Base-by-base conservation (phyloP, 2,329 filamentous ascomycete genomes). In the Ceratocystis smalleyi region DNA sequence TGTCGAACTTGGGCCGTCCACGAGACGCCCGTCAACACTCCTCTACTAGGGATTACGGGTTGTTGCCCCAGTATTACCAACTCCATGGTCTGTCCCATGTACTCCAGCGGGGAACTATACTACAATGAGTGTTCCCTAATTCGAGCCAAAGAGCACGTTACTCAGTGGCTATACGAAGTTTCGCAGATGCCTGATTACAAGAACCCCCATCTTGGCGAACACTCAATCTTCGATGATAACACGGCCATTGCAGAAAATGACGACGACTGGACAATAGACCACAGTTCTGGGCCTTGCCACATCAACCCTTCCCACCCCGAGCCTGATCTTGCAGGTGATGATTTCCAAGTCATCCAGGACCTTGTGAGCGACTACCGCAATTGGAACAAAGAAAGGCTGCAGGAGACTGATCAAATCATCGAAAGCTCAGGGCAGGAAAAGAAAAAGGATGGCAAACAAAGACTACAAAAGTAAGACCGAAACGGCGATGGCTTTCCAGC, bases 61-160 rank as follows among this genome's bases (percentile, higher is more conserved):
- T 71, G 73, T 0, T 68, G 72, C 15, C 73, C 75, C 2, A 65
- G 68, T 1, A 69, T 71, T 45, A 75, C 78, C 70, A 76, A 76
- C 0, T 68, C 72, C 10, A 76, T 81, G 54, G 86, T 86, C 4
- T 87, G 83, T 68, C 86, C 87, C 3, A 80, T 84, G 67, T 87
- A 86, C 73, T 85, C 86, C n/a, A 81, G 85, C 1, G 86, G 86
- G 2, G 83, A 87, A 67, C 69, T 74, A 0, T 71, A 77, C 43
- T 77, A 83, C 69, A 75, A 75, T 6, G 88, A 95, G 72, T 76
- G 77, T 45, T 79, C 89, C 67, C 78, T 91, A 62, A 76, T 86
- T 12, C 72, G 71, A 10, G 79, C 81, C 0, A 79, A 82, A 67
- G 69, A 71, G 12, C 72, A 75, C 1, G 79, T 88, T 30, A 72